phyloP scores from a whole-genome alignment of 768 basidiomycete species.

The Tulasnella sp. region DNA sequence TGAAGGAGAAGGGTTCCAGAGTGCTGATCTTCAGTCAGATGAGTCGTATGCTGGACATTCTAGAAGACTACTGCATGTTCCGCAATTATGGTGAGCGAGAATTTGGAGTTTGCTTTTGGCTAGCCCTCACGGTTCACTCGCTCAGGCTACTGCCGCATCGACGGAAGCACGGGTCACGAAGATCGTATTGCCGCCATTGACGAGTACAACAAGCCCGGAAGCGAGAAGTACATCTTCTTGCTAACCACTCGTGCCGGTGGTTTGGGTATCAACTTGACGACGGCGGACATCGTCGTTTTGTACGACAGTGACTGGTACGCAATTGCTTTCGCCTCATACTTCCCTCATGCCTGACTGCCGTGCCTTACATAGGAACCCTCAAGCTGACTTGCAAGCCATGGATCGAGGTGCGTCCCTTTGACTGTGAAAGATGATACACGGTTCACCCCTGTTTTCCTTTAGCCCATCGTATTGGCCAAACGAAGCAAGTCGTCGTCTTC shows the following conservation, averaged over 20 bases:
- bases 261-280: slow-evolving; percentile 92
- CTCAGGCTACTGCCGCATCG: slow-evolving; percentile 80
- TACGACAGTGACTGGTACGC: slow-evolving; percentile 94
- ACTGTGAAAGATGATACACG: not conserved
- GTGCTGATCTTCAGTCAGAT: slow-evolving; percentile 98
- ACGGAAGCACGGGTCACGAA: slow-evolving; percentile 93
- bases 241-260: slow-evolving; percentile 96
- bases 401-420: slow-evolving; percentile 50
- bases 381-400: slow-evolving; percentile 98
- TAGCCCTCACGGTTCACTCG: not conserved
- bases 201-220: slow-evolving; percentile 92
- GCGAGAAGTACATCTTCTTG: slow-evolving; percentile 94
- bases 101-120: slow-evolving; percentile 26
- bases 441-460: not conserved
- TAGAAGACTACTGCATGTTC: slow-evolving; percentile 97
- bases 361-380: slow-evolving; percentile 71
- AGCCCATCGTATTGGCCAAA: slow-evolving; percentile 94
- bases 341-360: not conserved
- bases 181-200: slow-evolving; percentile 94
- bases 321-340: slow-evolving; percentile 11
- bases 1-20: slow-evolving; percentile 92
- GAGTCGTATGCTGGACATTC: slow-evolving; percentile 96
- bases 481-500: slow-evolving; percentile 96
- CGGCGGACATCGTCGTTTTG: slow-evolving; percentile 90
- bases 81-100: slow-evolving; percentile 70